Percentiles rank a stretch among this genome's conserved stretches.
Evolutionary conservation across 345 rosid genomes (phyloP).

Genomic region (Eucalyptus sp.): DNA sequence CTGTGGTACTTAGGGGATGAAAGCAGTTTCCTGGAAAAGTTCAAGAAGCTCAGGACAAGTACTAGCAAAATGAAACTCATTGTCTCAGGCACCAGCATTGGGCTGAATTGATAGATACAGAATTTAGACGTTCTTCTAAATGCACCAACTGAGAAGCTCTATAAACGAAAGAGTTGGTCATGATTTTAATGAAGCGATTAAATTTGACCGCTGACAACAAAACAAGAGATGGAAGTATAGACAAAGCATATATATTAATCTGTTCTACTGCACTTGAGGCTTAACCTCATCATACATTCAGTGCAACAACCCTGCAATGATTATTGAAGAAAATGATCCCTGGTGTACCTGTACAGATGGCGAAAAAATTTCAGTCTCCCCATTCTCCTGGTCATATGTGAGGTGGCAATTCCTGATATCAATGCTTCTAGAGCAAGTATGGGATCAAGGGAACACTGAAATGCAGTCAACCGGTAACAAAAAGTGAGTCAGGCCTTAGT

Average conservation of each 20-base stretch:
- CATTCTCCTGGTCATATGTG: constrained; percentile 31
- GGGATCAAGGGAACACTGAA: constrained; percentile 82
- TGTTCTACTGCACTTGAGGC: not conserved
- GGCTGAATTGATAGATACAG: not conserved
- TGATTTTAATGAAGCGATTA: not conserved
- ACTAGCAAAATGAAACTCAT: not conserved
- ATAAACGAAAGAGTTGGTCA: not conserved
- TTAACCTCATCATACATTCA: not conserved
- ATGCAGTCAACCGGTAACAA: not conserved
- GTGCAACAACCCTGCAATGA: not conserved
- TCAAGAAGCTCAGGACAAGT: not conserved
- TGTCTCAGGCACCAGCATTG: not conserved
- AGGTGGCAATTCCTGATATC: constrained; percentile 31
- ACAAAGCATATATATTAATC: not conserved
- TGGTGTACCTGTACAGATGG: constrained; percentile 37
- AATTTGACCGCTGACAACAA: not conserved
- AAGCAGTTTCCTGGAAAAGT: constrained; percentile 41
- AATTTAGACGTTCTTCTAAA: not conserved
- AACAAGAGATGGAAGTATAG: not conserved
- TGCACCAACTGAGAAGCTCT: not conserved
- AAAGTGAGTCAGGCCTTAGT: not conserved
- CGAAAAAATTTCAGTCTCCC: constrained; percentile 30
- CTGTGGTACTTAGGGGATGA: constrained; percentile 15
- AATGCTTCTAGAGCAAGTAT: constrained; percentile 56
- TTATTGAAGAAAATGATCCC: not conserved